Evolutionary conservation across 2,329 filamentous ascomycete genomes (phyloP), one percentile per base, ranked within the genome.

Genomic region (Capronia coronata): DNA sequence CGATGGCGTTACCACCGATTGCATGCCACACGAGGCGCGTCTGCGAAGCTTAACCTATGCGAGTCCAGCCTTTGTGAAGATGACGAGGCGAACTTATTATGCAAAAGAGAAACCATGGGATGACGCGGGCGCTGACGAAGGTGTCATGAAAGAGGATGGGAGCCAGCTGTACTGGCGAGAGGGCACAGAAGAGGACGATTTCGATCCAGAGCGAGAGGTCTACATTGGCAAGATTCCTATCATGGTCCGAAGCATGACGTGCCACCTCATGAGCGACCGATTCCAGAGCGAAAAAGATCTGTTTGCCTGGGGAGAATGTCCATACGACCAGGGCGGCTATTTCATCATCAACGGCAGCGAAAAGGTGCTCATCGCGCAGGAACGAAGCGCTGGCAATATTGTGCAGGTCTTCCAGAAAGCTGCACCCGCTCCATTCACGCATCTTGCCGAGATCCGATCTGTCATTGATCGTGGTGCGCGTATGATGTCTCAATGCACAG

Each of bases 391-490:
- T 34, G 93, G 91, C 64, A 98, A 98, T 65, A 98, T 97, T 51
- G 93, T 98, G 3, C 93, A 98, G 70, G 91, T 98, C 22, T 98
- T 98, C 80, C 91, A 94, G 72, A 98, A 98, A 74, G 88, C 91
- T 0, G 80, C 84, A 60, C 88, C 89, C n/a, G 91, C 87, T 59
- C 86, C 88, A 8, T 94, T 88, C 56, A 90, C 89, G 1, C 95
- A 93, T 68, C 86, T 91, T 19, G 94, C 93, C 10, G 93, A 98
- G 69, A 96, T 98, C 61, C 81, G 93, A 70, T 96, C 90, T 68
- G 91, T 94, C 1, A 80, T 97, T 7, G 93, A 98, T 68, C 96
- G 95, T 68, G 93, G 94, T 11, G 96, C 91, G 1, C 80, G 94
- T 22, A 79, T 98, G 44, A 94, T 98, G 61, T 96, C 91, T 13